Evolutionary conservation across 1,139 yeast genomes (phyloP).

Genomic region (Tardiomyces blankii): DNA sequence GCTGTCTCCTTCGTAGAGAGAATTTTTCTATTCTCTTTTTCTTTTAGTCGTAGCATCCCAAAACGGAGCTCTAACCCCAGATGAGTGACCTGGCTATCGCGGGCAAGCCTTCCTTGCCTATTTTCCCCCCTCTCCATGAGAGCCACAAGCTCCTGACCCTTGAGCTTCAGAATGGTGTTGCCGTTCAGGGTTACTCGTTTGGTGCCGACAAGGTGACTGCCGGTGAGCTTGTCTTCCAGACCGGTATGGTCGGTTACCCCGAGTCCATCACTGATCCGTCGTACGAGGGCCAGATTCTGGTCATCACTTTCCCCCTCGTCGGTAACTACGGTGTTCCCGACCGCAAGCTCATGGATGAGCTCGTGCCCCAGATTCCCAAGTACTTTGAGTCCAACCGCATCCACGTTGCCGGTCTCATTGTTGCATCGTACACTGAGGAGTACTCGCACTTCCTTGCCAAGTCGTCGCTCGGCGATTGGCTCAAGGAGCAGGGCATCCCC

Average conservation of each 20-base stretch:
- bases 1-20: too few relatives aligned
- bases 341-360: constrained; percentile 62
- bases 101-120: constrained; percentile 36
- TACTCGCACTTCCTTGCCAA: constrained; percentile 89
- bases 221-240: constrained; percentile 98
- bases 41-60: too few relatives aligned
- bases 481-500: constrained; percentile 82
- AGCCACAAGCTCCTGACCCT: constrained; percentile 77
- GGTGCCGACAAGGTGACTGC: constrained; percentile 88
- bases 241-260: constrained; percentile 99
- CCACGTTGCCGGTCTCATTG: constrained; percentile 95
- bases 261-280: constrained; percentile 98
- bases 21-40: too few relatives aligned
- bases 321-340: constrained; percentile 99
- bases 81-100: too few relatives aligned
- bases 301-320: constrained; percentile 90
- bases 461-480: constrained; percentile 90
- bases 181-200: constrained; percentile 92
- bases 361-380: constrained; percentile 68
- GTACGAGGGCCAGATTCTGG: constrained; percentile 95
- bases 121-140: constrained; percentile 79
- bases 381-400: constrained; percentile 87
- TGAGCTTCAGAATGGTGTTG: constrained; percentile 78
- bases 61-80: too few relatives aligned
- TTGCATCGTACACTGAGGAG: constrained; percentile 94